Evolutionary conservation across 345 rosid species (phyloP).

Genomic region (Melaleuca quinquenervia): DNA sequence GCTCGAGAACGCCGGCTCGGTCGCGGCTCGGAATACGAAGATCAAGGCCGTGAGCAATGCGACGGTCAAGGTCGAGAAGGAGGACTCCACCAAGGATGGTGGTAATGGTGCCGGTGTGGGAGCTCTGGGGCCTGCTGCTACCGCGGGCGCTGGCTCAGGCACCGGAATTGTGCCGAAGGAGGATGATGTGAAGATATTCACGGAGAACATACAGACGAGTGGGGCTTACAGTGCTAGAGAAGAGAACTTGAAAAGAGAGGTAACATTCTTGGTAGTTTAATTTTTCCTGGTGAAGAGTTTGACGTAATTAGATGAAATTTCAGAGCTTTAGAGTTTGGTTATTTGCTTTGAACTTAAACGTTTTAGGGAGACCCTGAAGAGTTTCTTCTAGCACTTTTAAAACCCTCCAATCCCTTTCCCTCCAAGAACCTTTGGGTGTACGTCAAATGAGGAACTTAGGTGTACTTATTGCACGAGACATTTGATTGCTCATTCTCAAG

Average conservation of each 20-base stretch:
- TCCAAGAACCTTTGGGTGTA: neutral
- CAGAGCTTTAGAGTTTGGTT: neutral
- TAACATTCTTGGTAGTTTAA: neutral
- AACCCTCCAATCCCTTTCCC: neutral
- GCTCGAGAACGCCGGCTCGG: conserved; percentile 38
- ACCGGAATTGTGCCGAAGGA: conserved; percentile 56
- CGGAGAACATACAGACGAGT: conserved; percentile 89
- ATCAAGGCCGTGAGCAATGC: conserved; percentile 46
- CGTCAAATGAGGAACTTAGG: neutral
- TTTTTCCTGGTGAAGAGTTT: neutral
- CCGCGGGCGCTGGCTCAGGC: conserved; percentile 21
- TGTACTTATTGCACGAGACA: neutral
- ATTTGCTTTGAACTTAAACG: neutral
- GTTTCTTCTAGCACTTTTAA: neutral
- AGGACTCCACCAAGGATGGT: conserved; percentile 55
- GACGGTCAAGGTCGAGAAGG: conserved; percentile 66
- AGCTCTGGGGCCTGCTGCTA: conserved; percentile 20
- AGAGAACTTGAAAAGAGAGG: conserved; percentile 89
- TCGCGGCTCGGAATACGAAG: conserved; percentile 45
- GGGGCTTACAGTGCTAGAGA: conserved; percentile 98
- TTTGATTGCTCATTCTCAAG: neutral
- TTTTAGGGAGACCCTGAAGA: neutral
- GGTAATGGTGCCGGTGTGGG: conserved; percentile 30
- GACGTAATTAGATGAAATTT: neutral
- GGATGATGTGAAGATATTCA: conserved; percentile 67